A percentile compares a stretch with the other conserved stretches of the same genome.
Evolutionary conservation across 805 yeast genomes (phyloP).

Genomic region (Suhomyces sp.): DNA sequence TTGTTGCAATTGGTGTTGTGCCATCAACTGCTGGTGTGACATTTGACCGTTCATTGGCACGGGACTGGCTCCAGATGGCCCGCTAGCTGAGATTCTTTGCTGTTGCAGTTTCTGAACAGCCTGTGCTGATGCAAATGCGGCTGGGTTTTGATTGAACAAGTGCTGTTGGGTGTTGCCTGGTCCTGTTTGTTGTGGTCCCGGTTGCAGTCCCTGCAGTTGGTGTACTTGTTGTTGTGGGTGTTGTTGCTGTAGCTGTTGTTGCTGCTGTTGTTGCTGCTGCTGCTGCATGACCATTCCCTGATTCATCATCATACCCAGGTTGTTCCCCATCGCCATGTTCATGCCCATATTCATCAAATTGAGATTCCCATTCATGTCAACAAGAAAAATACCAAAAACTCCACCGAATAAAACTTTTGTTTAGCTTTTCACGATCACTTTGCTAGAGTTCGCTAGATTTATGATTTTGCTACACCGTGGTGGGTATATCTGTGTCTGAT

Average conservation of each 20-base stretch:
- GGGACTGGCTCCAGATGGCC: slow-evolving; percentile 2
- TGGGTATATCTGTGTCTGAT: neutral
- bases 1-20: slow-evolving; percentile 12
- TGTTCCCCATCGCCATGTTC: slow-evolving; percentile 6
- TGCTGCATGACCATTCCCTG: slow-evolving; percentile 8
- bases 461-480: neutral
- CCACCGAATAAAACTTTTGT: no score
- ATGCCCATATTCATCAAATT: slow-evolving; percentile 11
- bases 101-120: slow-evolving; percentile 5
- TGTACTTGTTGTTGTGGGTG: neutral
- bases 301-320: slow-evolving; percentile 7
- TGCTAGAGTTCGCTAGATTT: no score
- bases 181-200: neutral
- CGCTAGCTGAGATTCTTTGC: slow-evolving; percentile 6
- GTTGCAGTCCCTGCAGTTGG: neutral
- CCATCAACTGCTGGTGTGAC: slow-evolving; percentile 8
- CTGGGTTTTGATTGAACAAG: slow-evolving; percentile 1
- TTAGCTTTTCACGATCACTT: neutral
- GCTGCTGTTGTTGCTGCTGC: slow-evolving; percentile 11
- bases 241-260: slow-evolving; percentile 2
- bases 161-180: slow-evolving; percentile 4
- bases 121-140: neutral
- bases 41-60: slow-evolving; percentile 8
- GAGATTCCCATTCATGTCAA: slow-evolving; percentile 10
- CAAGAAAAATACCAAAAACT: neutral